phyloP scores from a whole-genome alignment of 1,284 basidiomycete genomes.

The Boletellus deceptivus region DNA sequence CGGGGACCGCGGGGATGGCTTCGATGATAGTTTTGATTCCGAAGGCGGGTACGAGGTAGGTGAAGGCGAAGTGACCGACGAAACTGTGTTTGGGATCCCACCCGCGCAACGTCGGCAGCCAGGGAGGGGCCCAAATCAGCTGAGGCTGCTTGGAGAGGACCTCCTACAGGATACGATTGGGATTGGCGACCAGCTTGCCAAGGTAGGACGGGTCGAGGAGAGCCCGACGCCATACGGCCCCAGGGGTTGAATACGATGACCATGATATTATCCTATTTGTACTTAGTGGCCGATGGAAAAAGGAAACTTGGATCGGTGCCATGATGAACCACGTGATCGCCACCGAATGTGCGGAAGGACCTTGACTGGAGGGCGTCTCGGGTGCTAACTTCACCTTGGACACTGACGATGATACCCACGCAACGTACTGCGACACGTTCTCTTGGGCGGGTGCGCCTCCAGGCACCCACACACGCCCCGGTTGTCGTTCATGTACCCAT shows the following conservation, averaged over 20 bases:
- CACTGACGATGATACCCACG: conserved; percentile 30
- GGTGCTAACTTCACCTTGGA: not conserved
- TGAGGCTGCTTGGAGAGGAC: conserved; percentile 59
- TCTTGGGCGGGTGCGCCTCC: conserved; percentile 18
- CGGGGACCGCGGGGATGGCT: conserved; percentile 46
- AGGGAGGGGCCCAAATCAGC: conserved; percentile 29
- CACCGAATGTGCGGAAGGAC: conserved; percentile 22
- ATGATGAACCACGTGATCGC: conserved; percentile 16
- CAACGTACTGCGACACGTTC: conserved; percentile 28
- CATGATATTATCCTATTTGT: too few species aligned
- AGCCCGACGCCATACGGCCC: conserved; percentile 55
- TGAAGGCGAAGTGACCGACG: conserved; percentile 39
- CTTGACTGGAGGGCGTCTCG: conserved; percentile 4
- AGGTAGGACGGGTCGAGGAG: conserved; percentile 50
- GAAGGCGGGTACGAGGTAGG: conserved; percentile 23
- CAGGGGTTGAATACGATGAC: too few species aligned
- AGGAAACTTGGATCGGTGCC: too few species aligned
- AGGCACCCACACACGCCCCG: conserved; percentile 9
- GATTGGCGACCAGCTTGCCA: conserved; percentile 50
- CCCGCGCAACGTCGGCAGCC: conserved; percentile 43
- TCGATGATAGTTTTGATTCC: conserved; percentile 52
- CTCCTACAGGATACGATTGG: conserved; percentile 62
- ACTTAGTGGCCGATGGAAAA: too few species aligned
- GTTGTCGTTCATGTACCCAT: conserved; percentile 8
- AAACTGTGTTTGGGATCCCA: conserved; percentile 69